These are phyloP conservation scores for Naganishia kalamii DNA, from an alignment of 768 basidiomycete species.

Conservation along the genomic window DNA sequence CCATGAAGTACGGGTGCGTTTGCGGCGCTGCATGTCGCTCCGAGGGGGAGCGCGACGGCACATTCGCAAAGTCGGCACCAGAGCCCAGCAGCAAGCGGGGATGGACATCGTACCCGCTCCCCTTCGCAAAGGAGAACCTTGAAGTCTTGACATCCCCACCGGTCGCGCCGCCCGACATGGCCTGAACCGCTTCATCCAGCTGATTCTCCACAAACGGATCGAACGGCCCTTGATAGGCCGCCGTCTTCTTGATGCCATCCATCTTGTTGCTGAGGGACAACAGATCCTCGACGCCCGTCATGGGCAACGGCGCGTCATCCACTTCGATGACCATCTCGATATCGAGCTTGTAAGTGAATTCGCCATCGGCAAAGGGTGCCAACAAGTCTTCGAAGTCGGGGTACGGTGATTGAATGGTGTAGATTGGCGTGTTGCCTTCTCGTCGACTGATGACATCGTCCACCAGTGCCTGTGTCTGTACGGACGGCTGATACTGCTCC, in stretches of 20 bases:
- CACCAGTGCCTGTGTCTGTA: conserved; percentile 71
- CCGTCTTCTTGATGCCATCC: conserved; percentile 9
- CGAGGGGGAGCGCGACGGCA: not conserved
- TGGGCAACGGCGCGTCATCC: conserved; percentile 11
- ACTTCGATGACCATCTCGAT: conserved; percentile 19
- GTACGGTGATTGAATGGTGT: conserved; percentile 29
- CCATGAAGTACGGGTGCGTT: conserved; percentile 5
- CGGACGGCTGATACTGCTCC: conserved; percentile 69
- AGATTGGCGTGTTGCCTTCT: conserved; percentile 46
- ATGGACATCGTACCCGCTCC: conserved; percentile 12
- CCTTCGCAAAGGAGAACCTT: conserved; percentile 24
- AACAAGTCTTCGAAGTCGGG: conserved; percentile 29
- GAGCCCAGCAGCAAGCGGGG: not conserved
- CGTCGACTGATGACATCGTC: conserved; percentile 75
- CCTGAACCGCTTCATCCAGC: conserved; percentile 8
- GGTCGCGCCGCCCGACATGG: conserved; percentile 6
- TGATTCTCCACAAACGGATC: conserved; percentile 23
- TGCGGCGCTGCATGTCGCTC: not conserved
- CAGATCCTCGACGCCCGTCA: conserved; percentile 21
- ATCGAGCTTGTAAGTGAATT: conserved; percentile 25
- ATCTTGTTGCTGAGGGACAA: conserved; percentile 18
- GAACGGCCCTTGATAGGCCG: conserved; percentile 23
- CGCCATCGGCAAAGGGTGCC: conserved; percentile 24
- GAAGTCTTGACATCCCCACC: conserved; percentile 14
- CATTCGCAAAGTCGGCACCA: not conserved